Evolutionary conservation across 176 grass and related monocot species (phyloP).

Genomic region (Miscanthus lutarioriparius): DNA sequence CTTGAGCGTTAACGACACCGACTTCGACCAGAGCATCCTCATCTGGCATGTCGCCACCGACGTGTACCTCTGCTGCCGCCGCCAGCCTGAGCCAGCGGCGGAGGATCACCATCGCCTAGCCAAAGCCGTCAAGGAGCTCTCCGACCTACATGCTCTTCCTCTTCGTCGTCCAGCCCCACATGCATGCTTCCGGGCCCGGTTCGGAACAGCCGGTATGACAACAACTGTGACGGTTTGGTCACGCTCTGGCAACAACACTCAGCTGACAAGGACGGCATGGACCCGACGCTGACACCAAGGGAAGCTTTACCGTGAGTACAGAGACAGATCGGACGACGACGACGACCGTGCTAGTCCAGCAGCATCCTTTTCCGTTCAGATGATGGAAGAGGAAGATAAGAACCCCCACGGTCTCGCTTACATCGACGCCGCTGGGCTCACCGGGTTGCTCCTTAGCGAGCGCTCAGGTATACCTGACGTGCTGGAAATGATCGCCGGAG

Average conservation of each 20-base stretch:
- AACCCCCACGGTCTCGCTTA: background rate
- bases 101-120: background rate
- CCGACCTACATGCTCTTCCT: background rate
- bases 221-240: background rate
- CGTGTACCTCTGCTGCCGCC: background rate
- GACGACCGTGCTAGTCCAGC: background rate
- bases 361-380: background rate
- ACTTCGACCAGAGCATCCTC: slow-evolving; percentile 9
- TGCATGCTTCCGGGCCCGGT: background rate
- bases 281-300: background rate
- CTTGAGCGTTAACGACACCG: background rate
- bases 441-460: background rate
- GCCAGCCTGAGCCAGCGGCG: background rate
- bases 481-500: background rate
- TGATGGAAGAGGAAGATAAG: background rate
- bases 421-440: background rate
- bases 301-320: background rate
- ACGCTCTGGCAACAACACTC: background rate
- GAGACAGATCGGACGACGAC: background rate
- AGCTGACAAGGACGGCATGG: background rate
- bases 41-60: slow-evolving; percentile 6
- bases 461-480: background rate
- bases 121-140: background rate
- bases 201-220: background rate
- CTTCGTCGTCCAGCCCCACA: background rate